A percentile compares a stretch with the other conserved stretches of the same genome.
Evolutionary conservation across 2,329 filamentous ascomycete genomes (phyloP).

Genomic region (Onygenales sp.): DNA sequence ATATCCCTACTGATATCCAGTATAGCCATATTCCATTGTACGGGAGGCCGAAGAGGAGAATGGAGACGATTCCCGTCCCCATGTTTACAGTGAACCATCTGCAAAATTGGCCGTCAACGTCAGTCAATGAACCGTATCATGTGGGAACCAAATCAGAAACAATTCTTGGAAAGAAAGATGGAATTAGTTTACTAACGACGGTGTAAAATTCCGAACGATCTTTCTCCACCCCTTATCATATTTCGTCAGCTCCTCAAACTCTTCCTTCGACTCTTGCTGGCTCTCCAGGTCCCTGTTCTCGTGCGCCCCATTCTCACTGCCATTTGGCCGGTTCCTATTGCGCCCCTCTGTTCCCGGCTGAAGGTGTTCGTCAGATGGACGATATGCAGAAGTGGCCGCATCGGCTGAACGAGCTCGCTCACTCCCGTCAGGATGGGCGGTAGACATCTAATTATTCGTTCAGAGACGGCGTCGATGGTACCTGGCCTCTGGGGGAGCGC

Average conservation of each 20-base stretch:
- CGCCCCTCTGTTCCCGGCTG: no score
- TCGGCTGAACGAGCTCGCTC: no score
- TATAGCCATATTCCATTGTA: conserved; percentile 32
- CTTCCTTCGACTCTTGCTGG: neutral
- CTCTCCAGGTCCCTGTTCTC: neutral
- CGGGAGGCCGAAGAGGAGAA: conserved; percentile 27
- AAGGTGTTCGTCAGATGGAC: no score
- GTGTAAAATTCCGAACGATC: conserved; percentile 17
- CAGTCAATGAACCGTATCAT: neutral
- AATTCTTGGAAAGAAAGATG: neutral
- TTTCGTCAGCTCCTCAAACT: conserved; percentile 7
- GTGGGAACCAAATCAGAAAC: neutral
- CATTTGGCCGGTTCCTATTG: no score
- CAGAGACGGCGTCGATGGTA: no score
- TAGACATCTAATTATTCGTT: no score
- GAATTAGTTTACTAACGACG: conserved; percentile 12
- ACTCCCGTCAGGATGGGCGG: no score
- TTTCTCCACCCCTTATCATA: conserved; percentile 13
- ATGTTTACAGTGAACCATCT: conserved; percentile 36
- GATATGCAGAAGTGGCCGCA: no score
- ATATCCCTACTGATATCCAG: conserved; percentile 28
- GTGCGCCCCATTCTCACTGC: neutral
- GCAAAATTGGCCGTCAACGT: neutral
- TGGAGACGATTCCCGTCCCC: conserved; percentile 34
- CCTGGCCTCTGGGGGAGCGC: no score